phyloP scores from a whole-genome alignment of 345 rosid genomes.

The Eucalyptus leucophloia region DNA sequence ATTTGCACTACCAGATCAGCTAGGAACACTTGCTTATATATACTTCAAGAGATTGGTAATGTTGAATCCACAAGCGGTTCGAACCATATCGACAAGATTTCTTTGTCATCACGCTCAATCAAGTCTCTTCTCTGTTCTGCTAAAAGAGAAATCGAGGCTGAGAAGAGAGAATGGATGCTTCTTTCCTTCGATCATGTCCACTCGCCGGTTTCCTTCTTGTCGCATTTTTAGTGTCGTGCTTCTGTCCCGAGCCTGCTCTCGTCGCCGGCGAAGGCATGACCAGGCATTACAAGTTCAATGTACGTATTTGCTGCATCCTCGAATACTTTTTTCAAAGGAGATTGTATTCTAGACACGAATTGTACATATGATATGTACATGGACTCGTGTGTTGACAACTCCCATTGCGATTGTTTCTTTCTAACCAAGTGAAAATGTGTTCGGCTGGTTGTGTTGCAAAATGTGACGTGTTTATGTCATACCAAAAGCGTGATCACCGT shows the following conservation, averaged over 20 bases:
- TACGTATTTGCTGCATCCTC: not conserved
- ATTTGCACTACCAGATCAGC: not conserved
- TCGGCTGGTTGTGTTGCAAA: constrained; percentile 19
- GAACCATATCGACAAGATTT: not conserved
- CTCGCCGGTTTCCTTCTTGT: not conserved
- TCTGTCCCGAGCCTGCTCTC: constrained; percentile 18
- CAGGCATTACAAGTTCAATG: constrained; percentile 66
- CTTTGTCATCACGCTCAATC: not conserved
- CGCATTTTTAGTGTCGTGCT: not conserved
- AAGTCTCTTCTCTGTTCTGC: not conserved
- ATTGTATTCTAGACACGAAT: not conserved
- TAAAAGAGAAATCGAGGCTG: not conserved
- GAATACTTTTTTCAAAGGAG: not conserved
- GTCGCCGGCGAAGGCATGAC: constrained; percentile 25
- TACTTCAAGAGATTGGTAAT: not conserved
- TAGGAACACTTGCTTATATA: not conserved
- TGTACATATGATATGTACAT: not conserved
- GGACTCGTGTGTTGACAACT: not conserved
- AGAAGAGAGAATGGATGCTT: not conserved
- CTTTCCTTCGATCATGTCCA: not conserved
- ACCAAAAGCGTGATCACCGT: constrained; percentile 42
- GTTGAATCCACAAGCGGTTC: not conserved
- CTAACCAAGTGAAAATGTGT: not conserved
- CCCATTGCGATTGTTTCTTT: not conserved
- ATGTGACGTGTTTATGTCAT: constrained; percentile 33